phyloP scores from a whole-genome alignment of 2,329 filamentous ascomycete genomes.

The Exophiala lecanii-corni region DNA sequence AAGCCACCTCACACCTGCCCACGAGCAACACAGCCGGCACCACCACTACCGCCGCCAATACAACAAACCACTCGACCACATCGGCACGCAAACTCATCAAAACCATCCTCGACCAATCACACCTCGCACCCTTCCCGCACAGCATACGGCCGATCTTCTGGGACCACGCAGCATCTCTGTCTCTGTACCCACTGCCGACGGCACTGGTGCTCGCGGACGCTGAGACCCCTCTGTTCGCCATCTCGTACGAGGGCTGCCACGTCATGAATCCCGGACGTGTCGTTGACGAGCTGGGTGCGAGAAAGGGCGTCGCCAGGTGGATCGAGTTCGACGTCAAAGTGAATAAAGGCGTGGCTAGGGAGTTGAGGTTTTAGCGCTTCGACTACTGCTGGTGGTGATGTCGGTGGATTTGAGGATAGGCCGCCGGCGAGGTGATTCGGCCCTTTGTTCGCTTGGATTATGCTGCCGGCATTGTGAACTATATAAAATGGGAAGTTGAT shows the following conservation, averaged over 20 bases:
- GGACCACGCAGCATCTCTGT: constrained; percentile 74
- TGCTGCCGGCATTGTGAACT: too few species aligned
- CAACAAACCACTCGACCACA: constrained; percentile 27
- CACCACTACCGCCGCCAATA: constrained; percentile 7
- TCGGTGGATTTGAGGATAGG: too few species aligned
- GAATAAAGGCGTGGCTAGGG: constrained; percentile 56
- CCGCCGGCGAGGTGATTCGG: too few species aligned
- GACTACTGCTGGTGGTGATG: too few species aligned
- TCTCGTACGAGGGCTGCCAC: constrained; percentile 93
- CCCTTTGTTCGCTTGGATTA: too few species aligned
- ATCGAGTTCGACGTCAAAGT: constrained; percentile 74
- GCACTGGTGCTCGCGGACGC: constrained; percentile 77
- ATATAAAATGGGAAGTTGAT: too few species aligned
- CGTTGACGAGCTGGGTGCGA: constrained; percentile 40
- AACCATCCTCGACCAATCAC: constrained; percentile 84
- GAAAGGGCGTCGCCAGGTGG: constrained; percentile 70
- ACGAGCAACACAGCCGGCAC: constrained; percentile 7
- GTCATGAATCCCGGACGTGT: constrained; percentile 88
- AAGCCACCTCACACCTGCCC: constrained; percentile 25
- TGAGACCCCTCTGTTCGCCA: constrained; percentile 73
- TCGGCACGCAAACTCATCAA: constrained; percentile 77
- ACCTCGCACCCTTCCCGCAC: constrained; percentile 82
- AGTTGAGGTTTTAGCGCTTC: constrained; percentile 57
- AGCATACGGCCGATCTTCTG: constrained; percentile 76
- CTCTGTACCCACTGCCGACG: constrained; percentile 84